Percentiles rank a stretch among this genome's conserved stretches.
Evolutionary conservation across 306 rosid species (phyloP).

Genomic region (Rubus idaeus): DNA sequence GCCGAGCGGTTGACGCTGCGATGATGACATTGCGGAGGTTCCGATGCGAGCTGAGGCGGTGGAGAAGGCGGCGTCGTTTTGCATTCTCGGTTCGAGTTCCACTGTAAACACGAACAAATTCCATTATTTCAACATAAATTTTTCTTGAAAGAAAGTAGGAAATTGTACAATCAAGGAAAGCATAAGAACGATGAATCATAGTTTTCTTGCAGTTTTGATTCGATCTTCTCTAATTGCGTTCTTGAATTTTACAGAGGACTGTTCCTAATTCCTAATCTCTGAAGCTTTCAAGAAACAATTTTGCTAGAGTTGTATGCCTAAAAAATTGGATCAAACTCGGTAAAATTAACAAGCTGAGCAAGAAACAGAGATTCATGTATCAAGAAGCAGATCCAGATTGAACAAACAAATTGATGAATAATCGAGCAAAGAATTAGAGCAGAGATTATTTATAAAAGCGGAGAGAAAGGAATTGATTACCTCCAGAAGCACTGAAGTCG

Average conservation of each 20-base stretch:
- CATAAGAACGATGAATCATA: background rate
- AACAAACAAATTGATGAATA: background rate
- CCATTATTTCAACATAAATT: background rate
- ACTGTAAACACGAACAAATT: constrained; percentile 5
- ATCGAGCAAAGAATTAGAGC: background rate
- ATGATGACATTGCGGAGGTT: constrained; percentile 25
- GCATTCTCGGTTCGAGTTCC: constrained; percentile 38
- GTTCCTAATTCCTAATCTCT: background rate
- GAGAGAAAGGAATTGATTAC: background rate
- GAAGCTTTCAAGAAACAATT: background rate
- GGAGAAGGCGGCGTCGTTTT: constrained; percentile 40
- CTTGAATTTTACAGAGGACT: background rate
- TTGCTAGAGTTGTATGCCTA: background rate
- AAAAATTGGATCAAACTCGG: background rate
- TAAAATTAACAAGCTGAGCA: background rate
- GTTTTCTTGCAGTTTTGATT: background rate
- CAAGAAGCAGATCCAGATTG: background rate
- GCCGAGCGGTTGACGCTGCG: constrained; percentile 36
- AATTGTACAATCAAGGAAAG: background rate
- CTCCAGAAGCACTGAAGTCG: background rate
- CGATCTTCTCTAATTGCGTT: background rate
- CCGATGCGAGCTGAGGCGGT: constrained; percentile 40
- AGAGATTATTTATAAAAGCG: background rate
- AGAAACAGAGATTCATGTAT: background rate
- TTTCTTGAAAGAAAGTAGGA: background rate